Evolutionary conservation across 1,284 basidiomycete species (phyloP).

Genomic region (Chalciporus sp.): DNA sequence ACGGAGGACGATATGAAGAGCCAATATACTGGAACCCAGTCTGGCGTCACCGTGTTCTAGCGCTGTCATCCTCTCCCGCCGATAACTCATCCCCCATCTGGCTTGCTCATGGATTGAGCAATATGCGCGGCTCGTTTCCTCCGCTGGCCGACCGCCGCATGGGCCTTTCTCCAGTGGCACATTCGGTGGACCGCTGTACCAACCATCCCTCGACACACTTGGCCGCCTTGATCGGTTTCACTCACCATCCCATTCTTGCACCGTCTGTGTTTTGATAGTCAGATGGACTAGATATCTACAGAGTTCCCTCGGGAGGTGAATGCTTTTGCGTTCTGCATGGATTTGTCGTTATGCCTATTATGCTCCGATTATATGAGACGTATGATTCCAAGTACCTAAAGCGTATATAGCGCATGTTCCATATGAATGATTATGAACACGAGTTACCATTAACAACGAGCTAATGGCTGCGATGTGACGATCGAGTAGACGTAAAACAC

Average conservation of each 20-base stretch:
- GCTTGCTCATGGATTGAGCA: constrained; percentile 17
- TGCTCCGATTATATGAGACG: constrained; percentile 20
- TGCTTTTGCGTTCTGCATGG: background rate
- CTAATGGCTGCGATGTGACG: background rate
- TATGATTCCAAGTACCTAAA: constrained; percentile 13
- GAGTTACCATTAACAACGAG: constrained; percentile 1
- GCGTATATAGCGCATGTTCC: constrained; percentile 16
- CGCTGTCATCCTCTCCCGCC: background rate
- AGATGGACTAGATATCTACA: constrained; percentile 4
- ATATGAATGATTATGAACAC: constrained; percentile 25
- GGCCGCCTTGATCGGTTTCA: constrained; percentile 14
- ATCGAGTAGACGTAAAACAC: background rate
- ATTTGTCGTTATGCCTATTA: constrained; percentile 26
- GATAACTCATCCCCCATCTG: constrained; percentile 8
- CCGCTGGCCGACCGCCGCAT: constrained; percentile 13
- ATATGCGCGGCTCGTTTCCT: constrained; percentile 4
- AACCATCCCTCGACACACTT: constrained; percentile 18
- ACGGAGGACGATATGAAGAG: constrained; percentile 83
- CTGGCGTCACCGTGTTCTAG: constrained; percentile 81
- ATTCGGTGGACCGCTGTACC: constrained; percentile 5
- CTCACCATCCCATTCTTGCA: background rate
- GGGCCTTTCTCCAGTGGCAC: constrained; percentile 12
- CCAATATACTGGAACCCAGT: constrained; percentile 80
- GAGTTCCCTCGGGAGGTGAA: constrained; percentile 2
- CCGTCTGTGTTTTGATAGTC: constrained; percentile 1